Percentiles rank a stretch among this genome's conserved stretches.
phyloP scores from a whole-genome alignment of 2,329 filamentous ascomycete species.

The Lasiodiplodia citricola region DNA sequence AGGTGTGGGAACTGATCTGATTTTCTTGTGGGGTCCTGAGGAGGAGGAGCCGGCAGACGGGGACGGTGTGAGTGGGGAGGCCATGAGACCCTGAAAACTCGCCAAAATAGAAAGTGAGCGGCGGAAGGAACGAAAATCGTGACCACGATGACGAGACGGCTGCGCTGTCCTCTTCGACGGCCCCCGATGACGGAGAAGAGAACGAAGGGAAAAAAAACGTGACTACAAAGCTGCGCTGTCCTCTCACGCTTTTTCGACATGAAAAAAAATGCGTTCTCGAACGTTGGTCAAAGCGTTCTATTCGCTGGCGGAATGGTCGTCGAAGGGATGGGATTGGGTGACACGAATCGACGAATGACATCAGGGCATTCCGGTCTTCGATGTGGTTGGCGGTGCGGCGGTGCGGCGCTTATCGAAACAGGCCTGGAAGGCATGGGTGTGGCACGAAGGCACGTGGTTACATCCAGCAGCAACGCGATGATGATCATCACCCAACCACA shows the following conservation, averaged over 20 bases:
- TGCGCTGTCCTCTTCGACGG: background rate
- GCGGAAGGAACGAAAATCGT: background rate
- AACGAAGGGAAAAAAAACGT: background rate
- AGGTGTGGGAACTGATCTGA: no score
- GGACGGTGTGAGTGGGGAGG: background rate
- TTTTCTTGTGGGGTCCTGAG: no score
- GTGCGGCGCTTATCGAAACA: slow-evolving; percentile 21
- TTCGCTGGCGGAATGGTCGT: background rate
- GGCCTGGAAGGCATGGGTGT: background rate
- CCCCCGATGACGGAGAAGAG: background rate
- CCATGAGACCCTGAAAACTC: background rate
- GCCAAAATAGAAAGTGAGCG: slow-evolving; percentile 15
- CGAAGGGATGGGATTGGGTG: slow-evolving; percentile 4
- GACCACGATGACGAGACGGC: background rate
- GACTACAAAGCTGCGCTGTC: slow-evolving; percentile 10
- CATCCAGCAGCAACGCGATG: background rate
- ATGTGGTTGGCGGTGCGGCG: background rate
- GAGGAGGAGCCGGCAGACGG: no score
- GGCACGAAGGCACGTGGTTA: slow-evolving; percentile 13
- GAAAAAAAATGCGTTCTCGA: background rate
- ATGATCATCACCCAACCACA: slow-evolving; percentile 11
- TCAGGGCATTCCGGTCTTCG: slow-evolving; percentile 2
- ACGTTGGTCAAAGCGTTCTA: slow-evolving; percentile 1
- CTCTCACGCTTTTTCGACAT: background rate
- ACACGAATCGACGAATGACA: slow-evolving; percentile 10